These are phyloP conservation scores for Metschnikowia orientalis DNA, from an alignment of 805 yeast genomes.

Conservation along the genomic window DNA sequence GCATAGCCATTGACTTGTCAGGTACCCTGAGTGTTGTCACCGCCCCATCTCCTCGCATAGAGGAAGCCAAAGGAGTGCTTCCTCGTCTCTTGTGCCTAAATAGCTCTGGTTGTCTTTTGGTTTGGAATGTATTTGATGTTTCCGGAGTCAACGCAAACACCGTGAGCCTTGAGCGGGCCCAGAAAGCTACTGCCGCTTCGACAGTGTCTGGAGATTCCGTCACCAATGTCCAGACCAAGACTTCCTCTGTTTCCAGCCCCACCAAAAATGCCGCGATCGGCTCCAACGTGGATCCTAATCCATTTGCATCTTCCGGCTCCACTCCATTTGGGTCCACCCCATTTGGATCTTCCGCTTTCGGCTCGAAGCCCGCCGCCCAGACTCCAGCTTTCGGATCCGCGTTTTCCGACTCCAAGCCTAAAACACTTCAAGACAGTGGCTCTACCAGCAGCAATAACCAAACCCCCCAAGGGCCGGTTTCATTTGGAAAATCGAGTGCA, in stretches of 20 bases:
- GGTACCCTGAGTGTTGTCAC: constrained; percentile 36
- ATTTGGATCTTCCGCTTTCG: background rate
- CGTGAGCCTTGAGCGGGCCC: constrained; percentile 9
- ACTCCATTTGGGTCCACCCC: constrained; percentile 1
- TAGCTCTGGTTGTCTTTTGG: constrained; percentile 55
- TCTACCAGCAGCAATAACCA: no score
- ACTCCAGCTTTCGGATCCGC: no score
- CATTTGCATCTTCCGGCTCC: background rate
- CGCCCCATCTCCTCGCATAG: constrained; percentile 57
- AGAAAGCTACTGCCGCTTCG: background rate
- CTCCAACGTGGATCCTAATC: constrained; percentile 1
- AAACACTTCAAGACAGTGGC: no score
- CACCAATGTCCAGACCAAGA: no score
- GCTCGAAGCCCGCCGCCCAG: background rate
- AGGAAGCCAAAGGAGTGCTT: constrained; percentile 48
- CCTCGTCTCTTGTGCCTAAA: constrained; percentile 65
- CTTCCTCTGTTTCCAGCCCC: no score
- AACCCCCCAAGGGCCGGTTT: no score
- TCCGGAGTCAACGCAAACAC: constrained; percentile 41
- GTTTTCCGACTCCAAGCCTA: no score
- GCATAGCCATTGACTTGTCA: constrained; percentile 59
- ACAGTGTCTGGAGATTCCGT: no score
- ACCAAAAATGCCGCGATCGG: constrained; percentile 6
- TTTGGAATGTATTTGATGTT: constrained; percentile 63
- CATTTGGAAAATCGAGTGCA: no score